phyloP scores from a whole-genome alignment of 257 asterid genomes.

The Nicotiana sylvestris region DNA sequence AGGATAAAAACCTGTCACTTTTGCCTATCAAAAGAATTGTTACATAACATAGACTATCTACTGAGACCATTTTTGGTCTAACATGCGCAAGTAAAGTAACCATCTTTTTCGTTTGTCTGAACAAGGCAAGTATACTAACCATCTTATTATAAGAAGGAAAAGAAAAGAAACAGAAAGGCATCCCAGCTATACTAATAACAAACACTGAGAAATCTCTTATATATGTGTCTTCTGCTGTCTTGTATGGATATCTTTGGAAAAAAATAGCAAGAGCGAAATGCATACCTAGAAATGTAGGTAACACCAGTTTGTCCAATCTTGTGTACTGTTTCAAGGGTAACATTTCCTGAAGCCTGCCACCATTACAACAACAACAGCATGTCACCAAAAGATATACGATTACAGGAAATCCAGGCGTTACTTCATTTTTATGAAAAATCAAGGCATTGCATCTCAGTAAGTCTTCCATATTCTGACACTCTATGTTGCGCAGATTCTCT shows the following conservation, averaged over 20 bases:
- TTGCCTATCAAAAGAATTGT: background rate
- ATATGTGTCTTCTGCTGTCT: background rate
- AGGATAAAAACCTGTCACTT: background rate
- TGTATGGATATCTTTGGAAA: background rate
- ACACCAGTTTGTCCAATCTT: constrained; percentile 94
- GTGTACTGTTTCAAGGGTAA: constrained; percentile 81
- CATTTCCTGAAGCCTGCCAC: constrained; percentile 95
- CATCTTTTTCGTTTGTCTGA: background rate
- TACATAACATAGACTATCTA: background rate
- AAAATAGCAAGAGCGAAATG: background rate
- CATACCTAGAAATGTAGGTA: constrained; percentile 84
- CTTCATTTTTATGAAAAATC: background rate
- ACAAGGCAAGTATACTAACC: no score
- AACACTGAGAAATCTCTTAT: background rate
- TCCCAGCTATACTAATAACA: background rate
- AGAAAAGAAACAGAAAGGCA: background rate
- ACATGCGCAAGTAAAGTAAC: background rate
- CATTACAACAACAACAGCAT: constrained; percentile 7
- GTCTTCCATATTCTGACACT: no score
- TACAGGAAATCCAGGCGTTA: background rate
- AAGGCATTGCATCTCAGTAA: no score
- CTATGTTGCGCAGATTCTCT: no score
- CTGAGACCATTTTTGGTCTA: background rate
- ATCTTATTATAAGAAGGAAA: background rate
- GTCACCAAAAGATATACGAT: background rate